Percentiles rank a stretch among this genome's conserved stretches.
phyloP scores from a whole-genome alignment of 371 early-diverging fungal species.

The Mortierella sp. region DNA sequence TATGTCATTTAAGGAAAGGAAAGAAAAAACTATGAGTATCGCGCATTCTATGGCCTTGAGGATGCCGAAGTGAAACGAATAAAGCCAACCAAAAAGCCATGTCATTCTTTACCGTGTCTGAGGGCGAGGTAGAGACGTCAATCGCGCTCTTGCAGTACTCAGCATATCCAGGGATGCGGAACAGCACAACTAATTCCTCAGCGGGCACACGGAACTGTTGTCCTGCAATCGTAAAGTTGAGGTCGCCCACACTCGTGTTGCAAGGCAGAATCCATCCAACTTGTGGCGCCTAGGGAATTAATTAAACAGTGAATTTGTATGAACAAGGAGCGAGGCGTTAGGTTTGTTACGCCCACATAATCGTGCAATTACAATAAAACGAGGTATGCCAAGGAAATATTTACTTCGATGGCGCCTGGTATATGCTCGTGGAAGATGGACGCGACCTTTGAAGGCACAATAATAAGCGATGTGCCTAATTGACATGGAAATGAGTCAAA shows the following conservation, averaged over 20 bases:
- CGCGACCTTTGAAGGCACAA: slow-evolving; percentile 41
- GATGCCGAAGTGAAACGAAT: background rate
- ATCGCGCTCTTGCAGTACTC: slow-evolving; percentile 58
- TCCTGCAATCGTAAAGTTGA: slow-evolving; percentile 47
- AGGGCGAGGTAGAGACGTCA: slow-evolving; percentile 26
- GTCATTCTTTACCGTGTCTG: slow-evolving; percentile 20
- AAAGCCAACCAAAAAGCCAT: background rate
- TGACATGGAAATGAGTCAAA: background rate
- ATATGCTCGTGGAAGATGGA: slow-evolving; percentile 35
- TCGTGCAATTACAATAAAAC: background rate
- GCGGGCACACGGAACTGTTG: slow-evolving; percentile 50
- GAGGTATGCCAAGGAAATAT: background rate
- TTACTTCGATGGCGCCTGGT: slow-evolving; percentile 46
- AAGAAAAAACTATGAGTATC: background rate
- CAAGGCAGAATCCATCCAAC: slow-evolving; percentile 55
- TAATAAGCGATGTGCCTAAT: slow-evolving; percentile 45
- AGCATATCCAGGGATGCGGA: slow-evolving; percentile 50
- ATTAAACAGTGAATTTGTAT: background rate
- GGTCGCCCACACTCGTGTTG: slow-evolving; percentile 48
- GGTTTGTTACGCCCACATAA: background rate
- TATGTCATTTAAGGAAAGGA: background rate
- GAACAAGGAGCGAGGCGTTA: background rate
- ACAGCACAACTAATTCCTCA: slow-evolving; percentile 46
- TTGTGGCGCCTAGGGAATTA: slow-evolving; percentile 31
- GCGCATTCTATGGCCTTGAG: background rate